Evolutionary conservation across 1,284 basidiomycete genomes (phyloP).

Genomic region (Malassezia dermatis): DNA sequence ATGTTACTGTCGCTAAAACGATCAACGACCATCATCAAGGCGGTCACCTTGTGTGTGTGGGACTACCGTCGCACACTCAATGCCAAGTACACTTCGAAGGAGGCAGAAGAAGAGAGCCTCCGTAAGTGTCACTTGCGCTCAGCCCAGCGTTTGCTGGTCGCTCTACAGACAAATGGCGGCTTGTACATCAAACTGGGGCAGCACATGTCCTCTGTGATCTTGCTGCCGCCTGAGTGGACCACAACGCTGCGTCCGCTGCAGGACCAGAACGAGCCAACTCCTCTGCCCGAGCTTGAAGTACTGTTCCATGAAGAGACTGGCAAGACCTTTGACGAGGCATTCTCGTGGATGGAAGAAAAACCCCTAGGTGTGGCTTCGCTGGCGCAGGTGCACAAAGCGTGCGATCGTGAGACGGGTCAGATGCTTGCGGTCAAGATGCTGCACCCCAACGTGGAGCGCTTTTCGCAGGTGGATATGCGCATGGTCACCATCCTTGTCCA

Average conservation of each 20-base stretch:
- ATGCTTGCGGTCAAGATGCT: slow-evolving; percentile 92
- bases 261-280: slow-evolving; percentile 46
- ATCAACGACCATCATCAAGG: slow-evolving; percentile 42
- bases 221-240: slow-evolving; percentile 67
- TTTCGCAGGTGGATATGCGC: slow-evolving; percentile 72
- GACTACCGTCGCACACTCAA: slow-evolving; percentile 42
- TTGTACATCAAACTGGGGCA: slow-evolving; percentile 73
- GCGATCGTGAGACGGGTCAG: slow-evolving; percentile 53
- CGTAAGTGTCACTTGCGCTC: slow-evolving; percentile 43
- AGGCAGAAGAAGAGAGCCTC: slow-evolving; percentile 30
- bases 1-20: slow-evolving; percentile 34
- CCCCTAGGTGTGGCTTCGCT: slow-evolving; percentile 88
- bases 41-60: slow-evolving; percentile 43
- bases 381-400: slow-evolving; percentile 85
- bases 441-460: slow-evolving; percentile 87
- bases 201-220: slow-evolving; percentile 56
- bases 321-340: slow-evolving; percentile 39
- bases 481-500: slow-evolving; percentile 53
- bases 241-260: slow-evolving; percentile 56
- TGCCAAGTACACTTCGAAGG: slow-evolving; percentile 25
- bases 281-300: slow-evolving; percentile 41
- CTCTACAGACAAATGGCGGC: slow-evolving; percentile 62
- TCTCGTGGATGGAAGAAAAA: slow-evolving; percentile 68
- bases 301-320: slow-evolving; percentile 45
- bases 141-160: slow-evolving; percentile 36